Evolutionary conservation across 2,329 filamentous ascomycete genomes (phyloP), one percentile per base, ranked within the genome.

Genomic region (Fusarium sp.): DNA sequence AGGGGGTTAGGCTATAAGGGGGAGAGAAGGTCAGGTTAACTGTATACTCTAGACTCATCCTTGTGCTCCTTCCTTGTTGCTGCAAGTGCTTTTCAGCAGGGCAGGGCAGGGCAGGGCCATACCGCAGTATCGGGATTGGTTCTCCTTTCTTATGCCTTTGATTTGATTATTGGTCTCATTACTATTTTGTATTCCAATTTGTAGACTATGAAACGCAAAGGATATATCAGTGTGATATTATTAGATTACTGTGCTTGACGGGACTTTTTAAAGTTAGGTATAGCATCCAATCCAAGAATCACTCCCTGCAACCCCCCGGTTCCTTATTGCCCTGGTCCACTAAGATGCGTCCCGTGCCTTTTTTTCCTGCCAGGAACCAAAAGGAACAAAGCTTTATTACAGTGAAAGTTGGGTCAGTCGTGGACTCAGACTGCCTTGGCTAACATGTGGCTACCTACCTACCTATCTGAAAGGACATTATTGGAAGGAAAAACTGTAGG

Each of bases 321-420:
- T 62, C 62, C 59, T 61, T 65, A 51, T 25, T 41, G 50, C 43
- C 61, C 57, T 48, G 63, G 49, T 11, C 48, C 61, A 62, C 53
- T 46, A 46, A 39, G 59, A 42, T 53, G 52, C 41, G 42, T 9
- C 51, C 62, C 45, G 35, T 48, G 19, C 48, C 28, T 54, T 50
- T 65, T 47, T 65, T 47, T 38, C n/a, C 28, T 52, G 38, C 43
- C 38, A 59, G 53, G 53, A 59, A 65, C 62, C 29, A 41, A 22
- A 19, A 39, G 28, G 19, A 39, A 40, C 47, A 63, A 63, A 48
- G 41, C 15, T 51, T 64, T 46, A 19, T 19, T 19, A 11, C 22
- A 48, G 50, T 46, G 10, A 15, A 48, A 53, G 57, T 28, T 28
- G 3, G 31, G 32, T 44, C 32, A 53, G 29, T 15, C 26, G 56